Conservation (phyloP, 1,284 basidiomycete species). For the Phenoliferia sp. region DNA sequence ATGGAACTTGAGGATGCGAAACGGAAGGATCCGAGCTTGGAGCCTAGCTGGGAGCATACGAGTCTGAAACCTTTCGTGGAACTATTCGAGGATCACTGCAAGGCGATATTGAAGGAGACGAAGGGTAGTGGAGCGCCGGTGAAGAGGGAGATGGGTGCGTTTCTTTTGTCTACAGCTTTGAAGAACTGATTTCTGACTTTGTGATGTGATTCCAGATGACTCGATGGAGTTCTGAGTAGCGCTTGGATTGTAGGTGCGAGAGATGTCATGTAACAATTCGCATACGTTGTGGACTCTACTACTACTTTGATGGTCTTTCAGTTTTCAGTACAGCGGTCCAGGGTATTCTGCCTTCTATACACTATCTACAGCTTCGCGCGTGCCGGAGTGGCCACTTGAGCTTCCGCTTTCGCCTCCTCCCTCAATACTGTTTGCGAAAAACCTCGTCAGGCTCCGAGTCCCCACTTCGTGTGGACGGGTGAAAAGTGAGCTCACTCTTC, state of each 20-base stretch:
- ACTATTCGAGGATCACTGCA: constrained; percentile 71
- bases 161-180: neutral
- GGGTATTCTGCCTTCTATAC: neutral
- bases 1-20: constrained; percentile 56
- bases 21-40: constrained; percentile 29
- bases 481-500: constrained; percentile 4
- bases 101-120: constrained; percentile 45
- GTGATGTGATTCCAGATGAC: neutral
- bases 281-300: neutral
- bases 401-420: constrained; percentile 22
- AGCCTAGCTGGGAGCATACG: constrained; percentile 50
- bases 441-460: neutral
- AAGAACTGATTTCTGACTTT: neutral
- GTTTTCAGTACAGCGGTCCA: neutral
- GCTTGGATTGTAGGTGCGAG: too few species aligned
- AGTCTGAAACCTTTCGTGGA: constrained; percentile 81
- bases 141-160: constrained; percentile 32
- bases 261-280: too few species aligned
- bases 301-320: neutral
- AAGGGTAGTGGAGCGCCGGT: neutral
- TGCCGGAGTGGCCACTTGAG: neutral
- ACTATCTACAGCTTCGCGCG: neutral
- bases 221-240: constrained; percentile 23
- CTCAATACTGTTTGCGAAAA: constrained; percentile 15
- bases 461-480: neutral